Evolutionary conservation across 148 eudicot genomes (phyloP), one percentile per base, ranked within the genome.

Genomic region (Gaultheria prostrata): DNA sequence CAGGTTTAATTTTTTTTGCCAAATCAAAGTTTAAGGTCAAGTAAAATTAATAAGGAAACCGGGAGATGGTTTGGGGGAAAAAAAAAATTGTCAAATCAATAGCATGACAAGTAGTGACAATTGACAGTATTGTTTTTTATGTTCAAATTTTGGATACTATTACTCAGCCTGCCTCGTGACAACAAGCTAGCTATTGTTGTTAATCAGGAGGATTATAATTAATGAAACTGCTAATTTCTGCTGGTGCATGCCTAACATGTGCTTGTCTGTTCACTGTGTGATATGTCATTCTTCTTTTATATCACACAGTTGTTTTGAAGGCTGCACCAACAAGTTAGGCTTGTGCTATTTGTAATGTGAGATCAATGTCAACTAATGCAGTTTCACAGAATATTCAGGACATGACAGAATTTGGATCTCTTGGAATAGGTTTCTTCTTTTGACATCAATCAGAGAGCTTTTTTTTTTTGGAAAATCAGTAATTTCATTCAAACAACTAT

Each of bases 91-190:
- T 46, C 24, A 76, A 46, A 4, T 11, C 51, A n/a, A 5, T 3
- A 49, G 33, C 39, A 76, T 20, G 33, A 46, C 79, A 46, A 46
- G 79, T 8, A 14, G 9, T 51, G 80, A 11, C 20, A 26, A 30
- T 76, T 46, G 30, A 24, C 26, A 24, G 26, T 46, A 8, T 48
- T 76, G 26, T 45, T 21, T 1, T 1, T 39, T 63, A 43, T 61
- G 73, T 46, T 45, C 56, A 63, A 59, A n/a, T 39, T 32, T 70
- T 12, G 70, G 32, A 45, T 80, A 24, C 26, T 39, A 59, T 24
- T 63, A 15, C 28, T 14, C 11, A 24, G 82, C 82, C 72, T 80
- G 74, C 73, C 30, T 43, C 1, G n/a, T 80, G 82, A 63, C 33
- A 46, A 33, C 14, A 56, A 17, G 80, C 48, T 35, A 8, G 14